Evolutionary conservation across 2,329 filamentous ascomycete species (phyloP), one percentile per base, ranked within the genome.

Genomic region (Rugonectria rugulosa): DNA sequence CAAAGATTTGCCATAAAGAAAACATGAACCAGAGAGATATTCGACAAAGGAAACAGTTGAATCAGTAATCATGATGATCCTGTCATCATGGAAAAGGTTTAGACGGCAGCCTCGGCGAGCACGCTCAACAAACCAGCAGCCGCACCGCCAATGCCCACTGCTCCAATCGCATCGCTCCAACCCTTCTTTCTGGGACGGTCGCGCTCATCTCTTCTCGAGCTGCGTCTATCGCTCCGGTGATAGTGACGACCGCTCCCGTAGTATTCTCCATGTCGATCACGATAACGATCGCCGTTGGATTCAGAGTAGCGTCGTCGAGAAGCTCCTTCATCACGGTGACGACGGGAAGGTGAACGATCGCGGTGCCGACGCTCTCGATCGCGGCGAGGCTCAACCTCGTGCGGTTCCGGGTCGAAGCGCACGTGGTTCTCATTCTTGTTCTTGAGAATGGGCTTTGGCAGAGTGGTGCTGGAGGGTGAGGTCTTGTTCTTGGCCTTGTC

Each of bases 381-480:
- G 4, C 72, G 66, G 14, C 66, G 66, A 2, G 68, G 47, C 43
- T 76, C 69, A 36, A 84, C 67, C 66, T 84, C 75, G 50, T 77
- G 68, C 14, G 78, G 77, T 62, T 81, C 76, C 1, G 77, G 75
- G 31, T 81, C 78, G 55, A 84, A 84, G 4, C 79, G 78, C 5
- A 86, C 82, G 40, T 81, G 81, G 56, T 86, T 81, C 41, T 80
- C 79, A 56, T 84, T 83, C 62, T 78, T 80, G 66, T 86, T 86
- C 73, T 86, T 86, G 15, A 86, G 73, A n/a, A 86, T 86, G 5
- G 83, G 79, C 63, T 85, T 86, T 2, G 83, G 84, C 55, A 66
- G 68, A 3, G 72, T 68, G 5, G 73, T 73, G 42, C 68, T 72
- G 1, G 74, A 64, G 0, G 75, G 71, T 0, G 73, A 76, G 1